Percentiles rank a stretch among this genome's conserved stretches.
phyloP scores from a whole-genome alignment of 805 yeast species.

The Maudiozyma bulderi region DNA sequence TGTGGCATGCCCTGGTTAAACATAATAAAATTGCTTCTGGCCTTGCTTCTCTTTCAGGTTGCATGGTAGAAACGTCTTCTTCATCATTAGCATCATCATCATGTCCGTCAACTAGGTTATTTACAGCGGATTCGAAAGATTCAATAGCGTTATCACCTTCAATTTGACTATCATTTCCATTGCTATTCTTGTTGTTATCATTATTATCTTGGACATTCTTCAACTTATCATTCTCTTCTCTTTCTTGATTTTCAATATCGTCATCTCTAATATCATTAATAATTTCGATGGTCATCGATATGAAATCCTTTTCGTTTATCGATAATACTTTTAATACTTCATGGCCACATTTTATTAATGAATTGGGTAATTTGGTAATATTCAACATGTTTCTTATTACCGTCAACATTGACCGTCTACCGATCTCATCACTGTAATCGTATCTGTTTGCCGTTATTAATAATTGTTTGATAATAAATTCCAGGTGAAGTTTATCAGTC shows the following conservation, averaged over 20 bases:
- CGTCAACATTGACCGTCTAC: constrained; percentile 66
- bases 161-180: constrained; percentile 1
- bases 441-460: constrained; percentile 55
- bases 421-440: constrained; percentile 86
- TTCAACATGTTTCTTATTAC: constrained; percentile 51
- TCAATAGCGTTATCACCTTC: constrained; percentile 30
- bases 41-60: constrained; percentile 29
- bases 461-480: constrained; percentile 68
- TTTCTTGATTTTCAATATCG: constrained; percentile 33
- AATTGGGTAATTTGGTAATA: constrained; percentile 45
- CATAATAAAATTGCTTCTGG: constrained; percentile 49
- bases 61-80: constrained; percentile 9
- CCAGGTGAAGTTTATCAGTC: constrained; percentile 48
- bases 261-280: constrained; percentile 77
- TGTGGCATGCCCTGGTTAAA: constrained; percentile 55
- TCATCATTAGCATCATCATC: constrained; percentile 3
- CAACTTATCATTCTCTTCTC: constrained; percentile 14
- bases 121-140: constrained; percentile 40
- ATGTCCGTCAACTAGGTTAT: constrained; percentile 27
- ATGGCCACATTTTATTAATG: constrained; percentile 45
- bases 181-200: constrained; percentile 6
- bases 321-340: constrained; percentile 62
- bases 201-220: no score
- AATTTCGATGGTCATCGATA: constrained; percentile 75
- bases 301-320: constrained; percentile 73